Evolutionary conservation across 768 basidiomycete species (phyloP).

Genomic region (Tulasnella sp.): DNA sequence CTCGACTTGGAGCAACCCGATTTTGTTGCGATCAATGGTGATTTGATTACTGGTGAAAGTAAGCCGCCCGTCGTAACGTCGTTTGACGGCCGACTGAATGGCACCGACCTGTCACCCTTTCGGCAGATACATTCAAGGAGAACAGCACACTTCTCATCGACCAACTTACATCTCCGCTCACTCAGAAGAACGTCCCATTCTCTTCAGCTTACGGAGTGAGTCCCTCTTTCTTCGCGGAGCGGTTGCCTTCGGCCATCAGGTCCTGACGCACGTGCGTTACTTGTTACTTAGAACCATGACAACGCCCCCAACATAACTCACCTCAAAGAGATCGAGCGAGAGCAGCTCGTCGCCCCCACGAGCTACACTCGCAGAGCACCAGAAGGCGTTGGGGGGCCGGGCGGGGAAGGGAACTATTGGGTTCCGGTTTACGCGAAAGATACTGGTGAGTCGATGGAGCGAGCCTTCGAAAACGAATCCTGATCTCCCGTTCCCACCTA

Average conservation of each 20-base stretch:
- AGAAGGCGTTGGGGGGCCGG: constrained; percentile 51
- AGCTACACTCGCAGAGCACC: constrained; percentile 60
- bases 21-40: constrained; percentile 66
- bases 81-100: neutral
- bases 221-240: neutral
- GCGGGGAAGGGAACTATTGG: constrained; percentile 68
- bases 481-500: neutral
- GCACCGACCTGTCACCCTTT: neutral
- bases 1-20: constrained; percentile 55
- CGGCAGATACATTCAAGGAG: constrained; percentile 38
- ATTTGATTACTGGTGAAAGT: constrained; percentile 68
- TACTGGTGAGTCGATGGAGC: constrained; percentile 9
- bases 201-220: constrained; percentile 61
- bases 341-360: constrained; percentile 45
- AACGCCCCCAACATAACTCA: constrained; percentile 68
- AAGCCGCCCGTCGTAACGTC: constrained; percentile 18
- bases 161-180: constrained; percentile 53
- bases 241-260: neutral
- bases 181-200: constrained; percentile 51
- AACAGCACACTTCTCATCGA: constrained; percentile 63
- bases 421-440: constrained; percentile 46
- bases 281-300: constrained; percentile 56
- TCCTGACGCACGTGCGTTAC: neutral
- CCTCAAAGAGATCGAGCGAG: constrained; percentile 54
- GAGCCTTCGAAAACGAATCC: neutral